Conservation (phyloP, 495 filamentous ascomycete species). For the Xeromyces bisporus region DNA sequence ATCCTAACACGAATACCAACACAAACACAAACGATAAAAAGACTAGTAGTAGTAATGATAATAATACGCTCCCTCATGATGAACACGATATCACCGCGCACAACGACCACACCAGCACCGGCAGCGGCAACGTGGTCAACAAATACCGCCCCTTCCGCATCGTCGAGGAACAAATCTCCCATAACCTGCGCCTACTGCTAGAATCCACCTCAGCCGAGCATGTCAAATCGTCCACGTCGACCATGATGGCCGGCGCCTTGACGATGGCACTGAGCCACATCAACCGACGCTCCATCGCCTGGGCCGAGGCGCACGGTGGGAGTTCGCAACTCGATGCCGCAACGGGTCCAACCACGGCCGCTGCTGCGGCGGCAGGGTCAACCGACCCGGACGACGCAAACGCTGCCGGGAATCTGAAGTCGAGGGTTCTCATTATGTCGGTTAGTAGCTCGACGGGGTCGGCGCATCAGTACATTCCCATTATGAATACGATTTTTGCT, state of each 20-base stretch:
- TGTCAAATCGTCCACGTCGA: slow-evolving; percentile 46
- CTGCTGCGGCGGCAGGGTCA: slow-evolving; percentile 12
- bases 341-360: slow-evolving; percentile 12
- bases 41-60: slow-evolving; percentile 4
- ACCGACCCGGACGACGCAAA: slow-evolving; percentile 26
- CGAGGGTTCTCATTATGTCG: slow-evolving; percentile 78
- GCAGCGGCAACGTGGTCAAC: slow-evolving; percentile 42
- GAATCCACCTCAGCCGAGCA: slow-evolving; percentile 40
- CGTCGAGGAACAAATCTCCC: slow-evolving; percentile 61
- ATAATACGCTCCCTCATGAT: slow-evolving; percentile 12
- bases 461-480: slow-evolving; percentile 83
- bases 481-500: slow-evolving; percentile 96
- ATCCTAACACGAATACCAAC: slow-evolving; percentile 2
- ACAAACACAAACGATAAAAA: slow-evolving; percentile 1
- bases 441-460: slow-evolving; percentile 69
- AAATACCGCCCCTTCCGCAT: slow-evolving; percentile 86
- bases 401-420: slow-evolving; percentile 37
- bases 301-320: slow-evolving; percentile 30
- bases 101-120: slow-evolving; percentile 5
- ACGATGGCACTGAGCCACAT: slow-evolving; percentile 81
- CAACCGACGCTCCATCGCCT: slow-evolving; percentile 40
- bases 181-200: slow-evolving; percentile 53
- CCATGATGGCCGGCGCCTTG: slow-evolving; percentile 78
- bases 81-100: slow-evolving; percentile 26
- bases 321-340: slow-evolving; percentile 17